phyloP scores from a whole-genome alignment of 2,329 filamentous ascomycete species.

The Penicillium sp. region DNA sequence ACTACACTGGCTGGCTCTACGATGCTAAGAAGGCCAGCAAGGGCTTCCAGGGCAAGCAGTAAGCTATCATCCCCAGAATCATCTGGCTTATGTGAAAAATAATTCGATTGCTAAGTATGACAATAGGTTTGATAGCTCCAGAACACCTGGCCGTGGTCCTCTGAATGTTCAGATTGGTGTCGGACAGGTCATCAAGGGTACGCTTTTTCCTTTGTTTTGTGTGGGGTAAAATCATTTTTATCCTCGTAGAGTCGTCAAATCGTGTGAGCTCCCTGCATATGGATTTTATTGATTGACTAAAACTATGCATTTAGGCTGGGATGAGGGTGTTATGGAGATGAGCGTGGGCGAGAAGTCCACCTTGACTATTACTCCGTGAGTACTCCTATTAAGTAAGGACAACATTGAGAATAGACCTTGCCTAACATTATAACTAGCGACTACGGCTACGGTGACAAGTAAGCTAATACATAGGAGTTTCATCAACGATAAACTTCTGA shows the following conservation, averaged over 20 bases:
- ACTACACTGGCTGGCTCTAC: constrained; percentile 86
- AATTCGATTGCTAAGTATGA: neutral
- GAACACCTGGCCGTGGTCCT: constrained; percentile 63
- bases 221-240: neutral
- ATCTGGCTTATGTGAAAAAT: neutral
- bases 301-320: constrained; percentile 59
- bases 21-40: constrained; percentile 60
- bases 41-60: constrained; percentile 69
- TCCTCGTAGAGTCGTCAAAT: neutral
- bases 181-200: constrained; percentile 83
- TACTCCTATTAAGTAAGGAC: neutral
- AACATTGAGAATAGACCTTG: neutral
- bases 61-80: constrained; percentile 32
- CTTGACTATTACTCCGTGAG: constrained; percentile 74
- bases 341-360: constrained; percentile 83
- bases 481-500: constrained; percentile 5
- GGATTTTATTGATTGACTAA: neutral
- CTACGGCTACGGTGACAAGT: constrained; percentile 40
- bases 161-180: constrained; percentile 76
- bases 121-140: constrained; percentile 80
- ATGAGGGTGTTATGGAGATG: constrained; percentile 81
- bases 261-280: neutral
- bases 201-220: constrained; percentile 14
- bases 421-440: constrained; percentile 18
- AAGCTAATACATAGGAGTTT: constrained; percentile 16